Evolutionary conservation across 768 basidiomycete species (phyloP).

Genomic region (Dacryopinax primogenitus): DNA sequence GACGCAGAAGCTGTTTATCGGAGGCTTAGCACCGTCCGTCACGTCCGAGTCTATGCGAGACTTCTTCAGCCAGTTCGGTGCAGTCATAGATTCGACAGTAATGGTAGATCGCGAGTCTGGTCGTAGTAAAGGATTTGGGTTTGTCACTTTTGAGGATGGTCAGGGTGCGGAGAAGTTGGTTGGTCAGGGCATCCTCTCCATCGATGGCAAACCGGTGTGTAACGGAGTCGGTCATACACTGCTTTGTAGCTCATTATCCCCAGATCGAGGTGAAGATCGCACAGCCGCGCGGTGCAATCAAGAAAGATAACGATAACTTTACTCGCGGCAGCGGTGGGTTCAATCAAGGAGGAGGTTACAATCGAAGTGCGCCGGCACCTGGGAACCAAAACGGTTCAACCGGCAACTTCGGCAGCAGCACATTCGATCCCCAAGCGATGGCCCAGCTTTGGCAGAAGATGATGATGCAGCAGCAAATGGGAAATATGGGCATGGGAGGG

Average conservation of each 20-base stretch:
- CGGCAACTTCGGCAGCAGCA: conserved; percentile 17
- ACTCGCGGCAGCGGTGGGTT: conserved; percentile 54
- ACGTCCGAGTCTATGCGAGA: conserved; percentile 88
- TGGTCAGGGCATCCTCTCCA: conserved; percentile 74
- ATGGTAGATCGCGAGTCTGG: conserved; percentile 97
- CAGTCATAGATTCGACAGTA: conserved; percentile 93
- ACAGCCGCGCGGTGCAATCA: conserved; percentile 51
- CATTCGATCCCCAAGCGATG: conserved; percentile 87
- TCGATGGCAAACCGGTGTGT: conserved; percentile 87
- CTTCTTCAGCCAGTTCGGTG: conserved; percentile 88
- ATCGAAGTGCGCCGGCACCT: conserved; percentile 21
- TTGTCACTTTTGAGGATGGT: conserved; percentile 82
- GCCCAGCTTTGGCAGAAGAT: conserved; percentile 90
- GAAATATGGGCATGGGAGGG: conserved; percentile 21
- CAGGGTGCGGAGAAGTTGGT: conserved; percentile 83
- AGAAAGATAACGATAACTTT: conserved; percentile 15
- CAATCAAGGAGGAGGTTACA: conserved; percentile 23
- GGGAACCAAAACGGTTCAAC: conserved; percentile 32
- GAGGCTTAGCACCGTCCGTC: conserved; percentile 80
- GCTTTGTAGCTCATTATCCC: not conserved
- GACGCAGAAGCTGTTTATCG: conserved; percentile 91
- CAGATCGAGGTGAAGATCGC: conserved; percentile 97
- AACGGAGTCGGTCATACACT: conserved; percentile 8
- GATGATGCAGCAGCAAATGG: conserved; percentile 59
- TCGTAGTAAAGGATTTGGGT: conserved; percentile 93